These are phyloP conservation scores for Saksenaea vasiformis DNA, from an alignment of 371 early-diverging fungal genomes.

Conservation along the genomic window DNA sequence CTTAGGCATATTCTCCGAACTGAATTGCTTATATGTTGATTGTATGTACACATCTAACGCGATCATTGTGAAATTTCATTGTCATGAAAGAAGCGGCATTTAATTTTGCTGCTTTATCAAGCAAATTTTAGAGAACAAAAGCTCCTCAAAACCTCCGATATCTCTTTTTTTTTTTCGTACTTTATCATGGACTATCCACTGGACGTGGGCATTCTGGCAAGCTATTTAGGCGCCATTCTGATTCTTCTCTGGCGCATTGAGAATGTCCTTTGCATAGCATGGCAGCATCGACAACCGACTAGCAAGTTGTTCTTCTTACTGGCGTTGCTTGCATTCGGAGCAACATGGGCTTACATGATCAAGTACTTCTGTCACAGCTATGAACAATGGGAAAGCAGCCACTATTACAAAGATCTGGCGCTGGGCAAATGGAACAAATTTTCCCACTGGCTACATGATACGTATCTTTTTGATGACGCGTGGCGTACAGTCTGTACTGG, in stretches of 20 bases:
- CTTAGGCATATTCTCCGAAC: too few species aligned
- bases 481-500: constrained; percentile 41
- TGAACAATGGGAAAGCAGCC: constrained; percentile 15
- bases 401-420: not conserved
- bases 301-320: constrained; percentile 16
- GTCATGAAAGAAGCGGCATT: too few species aligned
- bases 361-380: constrained; percentile 37
- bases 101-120: too few species aligned
- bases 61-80: too few species aligned
- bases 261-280: not conserved
- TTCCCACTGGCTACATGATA: constrained; percentile 44
- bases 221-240: constrained; percentile 38
- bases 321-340: constrained; percentile 17
- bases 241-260: constrained; percentile 26
- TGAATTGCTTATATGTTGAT: too few species aligned
- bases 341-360: constrained; percentile 48
- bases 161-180: not conserved
- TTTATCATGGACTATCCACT: constrained; percentile 30
- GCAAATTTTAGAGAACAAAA: too few species aligned
- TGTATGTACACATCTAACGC: too few species aligned
- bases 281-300: not conserved
- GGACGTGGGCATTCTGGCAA: constrained; percentile 33
- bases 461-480: constrained; percentile 40
- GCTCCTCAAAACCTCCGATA: not conserved
- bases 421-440: constrained; percentile 22